Conservation (phyloP, 2,329 filamentous ascomycete genomes). For the Fusarium mundagurra region DNA sequence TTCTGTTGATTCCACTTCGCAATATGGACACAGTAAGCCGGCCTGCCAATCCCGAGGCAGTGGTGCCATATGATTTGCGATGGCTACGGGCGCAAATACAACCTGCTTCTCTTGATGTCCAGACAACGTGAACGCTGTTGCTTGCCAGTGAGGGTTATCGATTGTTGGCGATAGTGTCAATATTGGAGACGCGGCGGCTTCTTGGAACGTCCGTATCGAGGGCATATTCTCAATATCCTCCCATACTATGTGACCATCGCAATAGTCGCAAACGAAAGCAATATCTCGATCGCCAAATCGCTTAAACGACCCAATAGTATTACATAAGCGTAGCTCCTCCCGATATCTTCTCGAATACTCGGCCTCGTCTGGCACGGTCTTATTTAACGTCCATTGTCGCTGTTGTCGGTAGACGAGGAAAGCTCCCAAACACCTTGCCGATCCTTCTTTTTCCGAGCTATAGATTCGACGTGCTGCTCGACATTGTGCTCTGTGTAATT, state of each 20-base stretch:
- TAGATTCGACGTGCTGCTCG: constrained; percentile 67
- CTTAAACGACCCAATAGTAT: constrained; percentile 64
- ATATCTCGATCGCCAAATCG: constrained; percentile 64
- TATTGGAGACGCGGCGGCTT: constrained; percentile 37
- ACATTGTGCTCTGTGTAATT: constrained; percentile 67
- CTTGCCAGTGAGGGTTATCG: constrained; percentile 61
- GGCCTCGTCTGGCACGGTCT: constrained; percentile 36
- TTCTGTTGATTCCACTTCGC: constrained; percentile 61
- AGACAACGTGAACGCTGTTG: constrained; percentile 55
- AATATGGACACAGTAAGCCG: constrained; percentile 63
- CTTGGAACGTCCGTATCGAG: constrained; percentile 52
- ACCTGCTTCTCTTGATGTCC: constrained; percentile 59
- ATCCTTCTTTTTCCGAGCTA: constrained; percentile 58
- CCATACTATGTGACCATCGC: constrained; percentile 69
- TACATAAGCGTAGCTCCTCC: constrained; percentile 63
- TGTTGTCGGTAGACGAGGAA: constrained; percentile 64
- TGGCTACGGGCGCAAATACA: constrained; percentile 65
- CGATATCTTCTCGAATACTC: constrained; percentile 53
- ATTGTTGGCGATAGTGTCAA: constrained; percentile 40
- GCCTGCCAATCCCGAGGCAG: constrained; percentile 62
- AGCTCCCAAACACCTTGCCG: constrained; percentile 64
- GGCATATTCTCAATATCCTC: constrained; percentile 65
- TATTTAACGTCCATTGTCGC: constrained; percentile 47
- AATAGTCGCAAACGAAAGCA: constrained; percentile 69
- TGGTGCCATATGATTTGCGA: constrained; percentile 67